phyloP scores from a whole-genome alignment of 139 green algal species.

The Pseudopediastrum boryanum region DNA sequence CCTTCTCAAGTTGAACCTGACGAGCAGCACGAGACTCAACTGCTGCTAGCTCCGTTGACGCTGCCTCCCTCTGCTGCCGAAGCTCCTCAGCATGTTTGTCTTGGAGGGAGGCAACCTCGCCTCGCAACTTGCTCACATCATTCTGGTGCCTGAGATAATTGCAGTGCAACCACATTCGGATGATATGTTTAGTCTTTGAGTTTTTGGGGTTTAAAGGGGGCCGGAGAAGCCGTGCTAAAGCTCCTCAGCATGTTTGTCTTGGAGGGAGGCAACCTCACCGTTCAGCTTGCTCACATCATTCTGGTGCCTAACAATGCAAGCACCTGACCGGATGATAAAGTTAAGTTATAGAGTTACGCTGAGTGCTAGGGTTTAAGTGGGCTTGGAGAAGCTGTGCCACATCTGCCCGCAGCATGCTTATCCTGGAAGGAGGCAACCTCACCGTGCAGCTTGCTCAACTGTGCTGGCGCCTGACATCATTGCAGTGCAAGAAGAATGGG shows the following conservation, averaged over 20 bases:
- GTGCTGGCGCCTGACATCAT: no score
- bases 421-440: constrained; percentile 11
- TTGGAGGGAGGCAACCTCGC: constrained; percentile 14
- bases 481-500: no score
- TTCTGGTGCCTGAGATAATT: constrained; percentile 32
- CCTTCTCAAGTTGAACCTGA: neutral
- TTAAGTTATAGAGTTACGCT: no score
- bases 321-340: no score
- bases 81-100: constrained; percentile 5
- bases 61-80: neutral
- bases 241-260: constrained; percentile 3
- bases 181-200: no score
- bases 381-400: no score
- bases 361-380: no score
- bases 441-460: constrained; percentile 1
- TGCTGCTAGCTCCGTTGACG: constrained; percentile 25
- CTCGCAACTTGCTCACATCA: constrained; percentile 15
- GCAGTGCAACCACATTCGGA: neutral
- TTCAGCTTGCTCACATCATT: constrained; percentile 17
- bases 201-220: no score
- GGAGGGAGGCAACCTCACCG: constrained; percentile 8
- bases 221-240: no score
- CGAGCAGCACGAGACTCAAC: constrained; percentile 9
- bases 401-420: constrained; percentile 8
- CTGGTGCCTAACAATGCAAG: constrained; percentile 17